Base-by-base conservation (phyloP, 495 filamentous ascomycete genomes). In the Penicillium maclennaniae region DNA sequence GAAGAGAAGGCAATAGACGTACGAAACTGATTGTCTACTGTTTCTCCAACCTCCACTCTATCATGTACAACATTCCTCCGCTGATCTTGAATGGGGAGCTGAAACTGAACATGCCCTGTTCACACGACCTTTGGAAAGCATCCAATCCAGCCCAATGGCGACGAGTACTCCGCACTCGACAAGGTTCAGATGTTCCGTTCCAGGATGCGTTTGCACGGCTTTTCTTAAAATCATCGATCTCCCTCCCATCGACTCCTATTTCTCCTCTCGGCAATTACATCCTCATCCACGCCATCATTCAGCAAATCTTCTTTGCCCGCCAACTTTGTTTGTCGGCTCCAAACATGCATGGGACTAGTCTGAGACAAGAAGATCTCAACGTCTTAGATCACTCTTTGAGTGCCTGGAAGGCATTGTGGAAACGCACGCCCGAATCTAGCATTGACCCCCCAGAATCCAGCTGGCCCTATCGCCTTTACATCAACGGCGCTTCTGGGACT, bases 261-360 rank as follows among this genome's bases (percentile, higher is more conserved):
- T 80, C 79, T 1, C 76, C 79, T 5, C 69, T 81, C 9, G 75
- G 76, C 0, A 79, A 79, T 50, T 80, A 82, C 53, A 73, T 82
- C 47, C 65, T 80, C 6, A 79, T 82, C 23, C 76, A 80, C 54
- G 77, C 74, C 20, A 60, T 82, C 10, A 76, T 80, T 17, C 75
- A 79, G 53, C 76, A 80, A 39, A 79, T 81, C 4, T 80, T 79
- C 59, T 74, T 80, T 51, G 71, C 72, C 39, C 73, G 74, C 28
- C 72, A 77, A 54, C 67, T 78, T 16, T 76, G 73, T 47, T 67
- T 76, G 8, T 77, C 71, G 7, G 70, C 72, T 1, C 73, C 75
- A 26, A 66, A 60, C 20, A 68, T 76, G 59, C 70, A 70, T 5
- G 66, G 71, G 19, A 74, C 73, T 7, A 74, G 73, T 43, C 55